phyloP scores from a whole-genome alignment of 2,329 filamentous ascomycete species.

The Laburnicola sp. region DNA sequence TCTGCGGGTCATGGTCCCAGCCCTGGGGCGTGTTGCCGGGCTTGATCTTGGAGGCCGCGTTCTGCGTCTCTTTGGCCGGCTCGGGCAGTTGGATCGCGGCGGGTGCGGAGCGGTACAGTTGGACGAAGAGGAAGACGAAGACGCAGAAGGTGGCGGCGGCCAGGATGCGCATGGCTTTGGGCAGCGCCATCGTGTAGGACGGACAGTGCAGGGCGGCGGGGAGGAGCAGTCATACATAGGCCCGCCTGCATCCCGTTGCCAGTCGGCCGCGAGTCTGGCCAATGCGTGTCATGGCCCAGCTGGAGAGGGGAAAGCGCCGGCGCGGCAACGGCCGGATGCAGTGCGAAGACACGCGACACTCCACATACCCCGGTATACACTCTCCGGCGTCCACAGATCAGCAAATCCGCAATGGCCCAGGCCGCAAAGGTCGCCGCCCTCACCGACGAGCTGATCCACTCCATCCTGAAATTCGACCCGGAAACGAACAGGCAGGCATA shows the following conservation, averaged over 20 bases:
- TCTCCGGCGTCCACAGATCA: neutral
- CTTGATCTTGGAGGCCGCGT: neutral
- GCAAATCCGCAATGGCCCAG: constrained; percentile 64
- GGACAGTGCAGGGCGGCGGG: constrained; percentile 3
- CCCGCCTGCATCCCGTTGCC: too few species aligned
- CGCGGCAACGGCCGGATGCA: too few species aligned
- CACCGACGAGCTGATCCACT: constrained; percentile 70
- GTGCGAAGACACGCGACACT: too few species aligned
- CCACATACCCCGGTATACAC: too few species aligned
- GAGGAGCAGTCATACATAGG: too few species aligned
- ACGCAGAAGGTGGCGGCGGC: constrained; percentile 71
- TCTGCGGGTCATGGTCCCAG: constrained; percentile 78
- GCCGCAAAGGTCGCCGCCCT: constrained; percentile 65
- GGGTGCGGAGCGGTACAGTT: constrained; percentile 67
- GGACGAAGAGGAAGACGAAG: constrained; percentile 78
- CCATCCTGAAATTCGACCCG: constrained; percentile 58
- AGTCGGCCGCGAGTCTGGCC: too few species aligned
- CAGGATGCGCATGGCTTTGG: constrained; percentile 80
- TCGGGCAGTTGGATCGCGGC: constrained; percentile 44
- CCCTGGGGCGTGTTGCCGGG: constrained; percentile 55
- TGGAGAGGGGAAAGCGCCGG: too few species aligned
- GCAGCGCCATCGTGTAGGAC: constrained; percentile 71
- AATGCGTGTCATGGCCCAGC: too few species aligned
- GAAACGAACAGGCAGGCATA: constrained; percentile 40
- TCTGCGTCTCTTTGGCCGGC: constrained; percentile 15